These are phyloP conservation scores for Exophiala spinifera DNA, from an alignment of 2,329 filamentous ascomycete genomes.

Conservation along the genomic window DNA sequence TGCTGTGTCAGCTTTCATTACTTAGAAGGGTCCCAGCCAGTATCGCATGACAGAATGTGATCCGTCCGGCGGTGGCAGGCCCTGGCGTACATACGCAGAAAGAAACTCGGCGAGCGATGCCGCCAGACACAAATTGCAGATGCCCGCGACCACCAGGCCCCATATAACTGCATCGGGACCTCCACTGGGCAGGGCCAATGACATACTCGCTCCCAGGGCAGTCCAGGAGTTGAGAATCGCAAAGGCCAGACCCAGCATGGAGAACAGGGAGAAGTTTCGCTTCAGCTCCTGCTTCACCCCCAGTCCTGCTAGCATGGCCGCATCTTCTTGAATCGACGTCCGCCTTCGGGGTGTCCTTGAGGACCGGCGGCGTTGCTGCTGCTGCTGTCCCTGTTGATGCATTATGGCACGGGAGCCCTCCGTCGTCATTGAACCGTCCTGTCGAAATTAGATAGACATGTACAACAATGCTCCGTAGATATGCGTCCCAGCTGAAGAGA, in stretches of 20 bases:
- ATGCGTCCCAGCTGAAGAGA: no score
- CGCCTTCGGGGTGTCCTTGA: constrained; percentile 11
- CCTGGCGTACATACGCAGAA: constrained; percentile 56
- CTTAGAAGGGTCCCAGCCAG: no score
- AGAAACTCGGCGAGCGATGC: constrained; percentile 69
- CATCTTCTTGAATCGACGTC: constrained; percentile 38
- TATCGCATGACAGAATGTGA: no score
- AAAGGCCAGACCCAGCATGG: constrained; percentile 62
- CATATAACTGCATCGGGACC: constrained; percentile 70
- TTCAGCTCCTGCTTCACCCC: constrained; percentile 59
- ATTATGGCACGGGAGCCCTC: neutral
- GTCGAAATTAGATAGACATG: neutral
- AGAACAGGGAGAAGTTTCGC: constrained; percentile 56
- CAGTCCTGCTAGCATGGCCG: constrained; percentile 52
- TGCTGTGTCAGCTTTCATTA: neutral
- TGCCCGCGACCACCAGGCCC: constrained; percentile 59
- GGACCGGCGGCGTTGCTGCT: constrained; percentile 5
- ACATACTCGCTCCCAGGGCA: constrained; percentile 57
- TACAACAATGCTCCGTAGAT: no score
- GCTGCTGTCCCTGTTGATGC: neutral
- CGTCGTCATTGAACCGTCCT: no score
- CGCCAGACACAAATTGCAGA: constrained; percentile 69
- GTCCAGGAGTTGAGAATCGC: constrained; percentile 65
- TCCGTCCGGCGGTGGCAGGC: no score
- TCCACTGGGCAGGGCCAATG: constrained; percentile 65